phyloP scores from a whole-genome alignment of 176 grass and related monocot genomes.

The Guadua angustifolia region DNA sequence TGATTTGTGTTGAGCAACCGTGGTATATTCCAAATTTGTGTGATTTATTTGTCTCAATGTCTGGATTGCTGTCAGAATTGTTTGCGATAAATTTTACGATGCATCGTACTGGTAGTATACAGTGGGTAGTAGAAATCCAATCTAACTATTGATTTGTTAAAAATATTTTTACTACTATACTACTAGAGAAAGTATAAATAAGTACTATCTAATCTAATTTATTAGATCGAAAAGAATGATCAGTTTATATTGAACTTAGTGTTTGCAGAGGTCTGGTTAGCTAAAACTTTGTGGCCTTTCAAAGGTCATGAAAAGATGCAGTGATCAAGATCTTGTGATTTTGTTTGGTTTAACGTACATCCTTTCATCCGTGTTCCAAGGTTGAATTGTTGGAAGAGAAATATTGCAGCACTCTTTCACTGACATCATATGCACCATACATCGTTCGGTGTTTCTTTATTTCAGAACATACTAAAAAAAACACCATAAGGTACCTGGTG shows the following conservation, averaged over 20 bases:
- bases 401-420: not conserved
- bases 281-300: not conserved
- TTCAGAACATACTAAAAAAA: not conserved
- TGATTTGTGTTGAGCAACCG: not conserved
- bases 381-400: not conserved
- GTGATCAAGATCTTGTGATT: not conserved
- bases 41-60: not conserved
- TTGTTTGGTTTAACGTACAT: not conserved
- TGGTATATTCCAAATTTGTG: not conserved
- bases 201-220: too few relatives aligned
- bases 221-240: too few relatives aligned
- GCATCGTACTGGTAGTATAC: too few relatives aligned
- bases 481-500: not conserved
- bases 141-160: too few relatives aligned
- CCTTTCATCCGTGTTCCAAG: not conserved
- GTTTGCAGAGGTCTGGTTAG: too few relatives aligned
- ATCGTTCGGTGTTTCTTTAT: not conserved
- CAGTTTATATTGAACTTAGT: too few relatives aligned
- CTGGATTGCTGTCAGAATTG: slow-evolving; percentile 2
- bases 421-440: not conserved
- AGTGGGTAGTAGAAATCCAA: too few relatives aligned
- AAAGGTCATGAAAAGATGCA: not conserved
- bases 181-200: too few relatives aligned
- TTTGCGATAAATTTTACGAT: not conserved
- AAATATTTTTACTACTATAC: too few relatives aligned